A percentile compares a stretch with the other conserved stretches of the same genome.
Conservation (phyloP, 2,329 filamentous ascomycete genomes). For the Sclerotiophoma versabilis region DNA sequence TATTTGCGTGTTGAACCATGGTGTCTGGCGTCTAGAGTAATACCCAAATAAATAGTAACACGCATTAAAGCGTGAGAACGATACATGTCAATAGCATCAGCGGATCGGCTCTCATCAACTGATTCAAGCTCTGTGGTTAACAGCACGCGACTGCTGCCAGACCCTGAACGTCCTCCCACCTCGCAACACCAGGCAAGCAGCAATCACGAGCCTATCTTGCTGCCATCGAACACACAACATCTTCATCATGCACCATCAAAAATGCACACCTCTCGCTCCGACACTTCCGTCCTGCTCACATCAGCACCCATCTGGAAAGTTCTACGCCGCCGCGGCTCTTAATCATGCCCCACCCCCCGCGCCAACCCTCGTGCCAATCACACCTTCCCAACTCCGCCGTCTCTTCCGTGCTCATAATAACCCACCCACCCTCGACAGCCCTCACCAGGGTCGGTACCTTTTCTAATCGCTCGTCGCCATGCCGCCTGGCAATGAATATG, state of each 20-base stretch:
- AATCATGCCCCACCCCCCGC: slow-evolving; percentile 29
- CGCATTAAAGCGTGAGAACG: neutral
- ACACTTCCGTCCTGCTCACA: slow-evolving; percentile 14
- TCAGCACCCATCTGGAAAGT: slow-evolving; percentile 33
- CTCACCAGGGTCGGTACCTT: neutral
- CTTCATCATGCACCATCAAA: neutral
- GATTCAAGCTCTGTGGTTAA: neutral
- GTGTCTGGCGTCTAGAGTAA: slow-evolving; percentile 2
- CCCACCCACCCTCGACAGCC: slow-evolving; percentile 1
- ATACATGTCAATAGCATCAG: neutral
- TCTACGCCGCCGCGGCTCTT: slow-evolving; percentile 24
- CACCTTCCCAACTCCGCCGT: slow-evolving; percentile 26
- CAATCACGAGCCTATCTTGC: neutral
- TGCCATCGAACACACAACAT: neutral
- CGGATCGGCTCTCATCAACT: neutral
- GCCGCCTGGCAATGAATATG: slow-evolving; percentile 46
- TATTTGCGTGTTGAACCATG: neutral
- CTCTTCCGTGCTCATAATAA: slow-evolving; percentile 20
- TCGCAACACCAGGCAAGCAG: neutral
- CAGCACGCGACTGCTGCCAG: slow-evolving; percentile 6
- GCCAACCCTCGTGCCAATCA: slow-evolving; percentile 30
- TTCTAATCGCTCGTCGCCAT: slow-evolving; percentile 13
- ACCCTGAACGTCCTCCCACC: slow-evolving; percentile 1
- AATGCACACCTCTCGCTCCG: neutral
- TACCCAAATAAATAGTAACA: slow-evolving; percentile 3